A percentile compares a stretch with the other conserved stretches of the same genome.
phyloP scores from a whole-genome alignment of 768 basidiomycete species.

The Exsudoporus frostii region DNA sequence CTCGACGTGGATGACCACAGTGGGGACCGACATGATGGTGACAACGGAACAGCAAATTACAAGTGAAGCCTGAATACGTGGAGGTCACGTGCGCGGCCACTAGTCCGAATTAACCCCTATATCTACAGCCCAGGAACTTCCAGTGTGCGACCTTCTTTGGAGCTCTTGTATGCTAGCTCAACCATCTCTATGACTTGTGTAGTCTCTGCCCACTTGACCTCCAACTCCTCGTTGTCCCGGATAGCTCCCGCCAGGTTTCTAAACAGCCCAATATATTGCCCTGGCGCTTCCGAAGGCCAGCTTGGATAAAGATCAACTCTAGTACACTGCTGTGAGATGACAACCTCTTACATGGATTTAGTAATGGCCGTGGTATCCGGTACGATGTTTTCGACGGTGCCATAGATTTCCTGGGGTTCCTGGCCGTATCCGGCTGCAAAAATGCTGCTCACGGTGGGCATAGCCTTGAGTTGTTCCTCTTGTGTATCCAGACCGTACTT shows the following conservation, averaged over 20 bases:
- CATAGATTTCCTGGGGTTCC: constrained; percentile 64
- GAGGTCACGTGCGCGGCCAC: constrained; percentile 28
- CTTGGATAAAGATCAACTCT: constrained; percentile 34
- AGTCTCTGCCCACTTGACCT: constrained; percentile 74
- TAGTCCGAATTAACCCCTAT: neutral
- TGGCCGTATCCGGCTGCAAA: constrained; percentile 49
- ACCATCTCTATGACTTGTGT: constrained; percentile 71
- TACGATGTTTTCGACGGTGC: constrained; percentile 54
- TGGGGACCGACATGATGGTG: constrained; percentile 27
- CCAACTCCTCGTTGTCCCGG: constrained; percentile 47
- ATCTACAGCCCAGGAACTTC: constrained; percentile 23
- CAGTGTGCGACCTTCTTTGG: constrained; percentile 54
- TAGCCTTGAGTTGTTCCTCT: constrained; percentile 69
- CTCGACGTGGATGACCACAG: constrained; percentile 56
- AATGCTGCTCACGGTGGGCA: constrained; percentile 45
- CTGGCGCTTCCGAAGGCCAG: constrained; percentile 60
- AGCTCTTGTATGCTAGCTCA: constrained; percentile 67
- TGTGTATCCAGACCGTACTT: constrained; percentile 80
- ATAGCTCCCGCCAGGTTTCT: constrained; percentile 65
- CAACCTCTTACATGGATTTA: constrained; percentile 32
- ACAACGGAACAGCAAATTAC: no score
- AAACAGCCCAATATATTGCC: constrained; percentile 61
- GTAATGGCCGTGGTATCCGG: constrained; percentile 38
- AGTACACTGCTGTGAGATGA: constrained; percentile 20
- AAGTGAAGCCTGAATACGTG: no score